Evolutionary conservation across 352 stramenopile species (phyloP).

Genomic region (Hyaloperonospora brassicae): DNA sequence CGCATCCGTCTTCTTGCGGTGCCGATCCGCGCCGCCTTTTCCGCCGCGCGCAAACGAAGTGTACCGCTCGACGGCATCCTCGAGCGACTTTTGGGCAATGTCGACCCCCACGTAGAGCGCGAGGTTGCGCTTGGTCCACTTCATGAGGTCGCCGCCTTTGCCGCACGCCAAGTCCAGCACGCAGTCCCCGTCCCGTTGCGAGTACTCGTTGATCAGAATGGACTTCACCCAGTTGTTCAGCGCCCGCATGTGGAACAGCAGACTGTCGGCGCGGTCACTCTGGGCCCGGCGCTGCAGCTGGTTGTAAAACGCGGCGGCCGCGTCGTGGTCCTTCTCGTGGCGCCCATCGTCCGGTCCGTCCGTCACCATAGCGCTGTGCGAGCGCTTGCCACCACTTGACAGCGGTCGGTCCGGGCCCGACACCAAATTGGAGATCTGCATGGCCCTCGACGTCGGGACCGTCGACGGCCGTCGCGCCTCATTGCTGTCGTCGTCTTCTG

Average conservation of each 20-base stretch:
- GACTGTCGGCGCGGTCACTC: conserved; percentile 75
- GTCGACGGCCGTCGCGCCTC: conserved; percentile 15
- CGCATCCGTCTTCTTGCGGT: conserved; percentile 59
- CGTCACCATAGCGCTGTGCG: conserved; percentile 48
- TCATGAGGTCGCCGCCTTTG: conserved; percentile 97
- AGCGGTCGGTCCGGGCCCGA: conserved; percentile 20
- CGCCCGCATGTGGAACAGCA: conserved; percentile 95
- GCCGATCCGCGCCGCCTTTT: conserved; percentile 11
- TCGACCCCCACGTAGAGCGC: conserved; percentile 95
- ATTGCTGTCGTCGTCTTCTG: background rate
- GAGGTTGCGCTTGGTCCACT: conserved; percentile 91
- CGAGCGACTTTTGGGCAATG: conserved; percentile 94
- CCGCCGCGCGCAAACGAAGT: conserved; percentile 49
- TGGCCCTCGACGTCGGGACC: conserved; percentile 14
- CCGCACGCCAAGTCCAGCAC: conserved; percentile 97
- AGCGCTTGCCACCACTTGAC: conserved; percentile 30
- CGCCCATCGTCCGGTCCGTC: conserved; percentile 16
- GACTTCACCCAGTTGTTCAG: conserved; percentile 99
- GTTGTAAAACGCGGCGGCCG: conserved; percentile 79
- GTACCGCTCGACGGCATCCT: conserved; percentile 88
- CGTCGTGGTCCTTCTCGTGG: conserved; percentile 45
- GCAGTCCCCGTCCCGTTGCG: conserved; percentile 59
- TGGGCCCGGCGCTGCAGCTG: conserved; percentile 66
- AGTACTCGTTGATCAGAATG: conserved; percentile 90
- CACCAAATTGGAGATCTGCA: conserved; percentile 59